Base-by-base conservation (phyloP, 805 yeast genomes). In the Candida jianshihensis region DNA sequence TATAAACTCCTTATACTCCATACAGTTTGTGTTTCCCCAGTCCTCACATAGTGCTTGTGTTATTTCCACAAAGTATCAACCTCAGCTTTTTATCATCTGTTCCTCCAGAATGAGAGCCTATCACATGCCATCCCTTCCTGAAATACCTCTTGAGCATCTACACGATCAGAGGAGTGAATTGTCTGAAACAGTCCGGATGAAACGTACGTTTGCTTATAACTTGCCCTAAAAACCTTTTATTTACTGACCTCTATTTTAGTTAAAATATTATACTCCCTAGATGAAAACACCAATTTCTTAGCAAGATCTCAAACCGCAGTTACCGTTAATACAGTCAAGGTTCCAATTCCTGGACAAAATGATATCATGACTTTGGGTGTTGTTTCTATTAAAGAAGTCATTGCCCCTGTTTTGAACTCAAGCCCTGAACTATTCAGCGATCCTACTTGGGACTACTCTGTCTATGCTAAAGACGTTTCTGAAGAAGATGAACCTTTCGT, bases 401-500 rank as follows among this genome's bases (percentile, higher is more conserved):
- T 78, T 49, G 53, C 71, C 49, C 55, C 66, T 2, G 53, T 68
- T 14, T 42, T 58, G 31, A 68, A 60, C 9, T 73, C 81, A 31
- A 63, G 69, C 26, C 73, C 73, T 4, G 73, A 68, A 40, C 52
- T 62, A 35, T 65, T 68, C 33, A 26, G 37, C 4, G 52, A 47
- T 33, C 47, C 69, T 14, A 31, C 70, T 47, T 47, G 58, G 43
- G 63, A 77, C 63, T 57, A 70, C 64, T 59, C 78, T 44, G 42
- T 70, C 43, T 53, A 63, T 39, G 52, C 73, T 35, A 45, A 75
- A 55, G 63, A 78, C 57, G 50, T 74, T 50, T 48, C 74, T 36
- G 63, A 78, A 56, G 63, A 70, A 56, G 60, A 74, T 61, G 64
- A 76, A 63, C 62, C 78, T 49, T 56, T 68, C 54, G 69, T 63